Base-by-base conservation (phyloP, 2,329 filamentous ascomycete genomes). In the Aspergillus terreus region DNA sequence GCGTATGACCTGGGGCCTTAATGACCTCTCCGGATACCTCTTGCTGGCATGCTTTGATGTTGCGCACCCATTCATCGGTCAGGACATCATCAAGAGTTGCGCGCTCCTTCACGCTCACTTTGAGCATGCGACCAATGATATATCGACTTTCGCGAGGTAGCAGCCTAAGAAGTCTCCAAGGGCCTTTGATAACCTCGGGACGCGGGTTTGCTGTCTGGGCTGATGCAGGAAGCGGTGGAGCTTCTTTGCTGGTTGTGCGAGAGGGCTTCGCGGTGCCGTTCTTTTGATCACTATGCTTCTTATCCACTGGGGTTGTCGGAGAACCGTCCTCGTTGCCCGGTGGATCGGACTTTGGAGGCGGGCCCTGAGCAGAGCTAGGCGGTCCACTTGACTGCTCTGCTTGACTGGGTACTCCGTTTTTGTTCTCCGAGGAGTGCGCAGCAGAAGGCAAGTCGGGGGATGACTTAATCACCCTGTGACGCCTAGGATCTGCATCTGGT, bases 51-150 rank as follows among this genome's bases (percentile, higher is more conserved):
- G 95, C 90, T 17, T 87, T 78, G 30, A 89, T 90, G 62, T 87
- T 85, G 44, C 85, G 83, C n/a, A 97, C 84, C 94, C 94, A 99
- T 14, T 87, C 85, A 66, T 99, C 92, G 19, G 85, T 82, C 47
- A 96, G 73, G 15, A 99, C 88, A 64, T 99, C 91, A 21, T 86
- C 80, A 77, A 99, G 87, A 2, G 82, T 89, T 2, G 91, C 92
- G 51, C 94, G 83, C 58, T 87, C 86, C 65, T 83, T 87, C 0
- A 92, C 90, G 63, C 96, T 84, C 46, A 96, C 80, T 64, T 94
- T 90, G 33, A 99, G 81, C 94, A 99, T 99, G 51, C 88, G 82
- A 42, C 90, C 86, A 50, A 99, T 87, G 56, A 99, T 91, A 66
- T 92, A 86, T 47, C 94, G 81, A 58, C 87, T 95, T 72, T 97